A percentile compares a stretch with the other conserved stretches of the same genome.
Evolutionary conservation across 202 grass and related monocot species (phyloP).

Genomic region (Hordeum pubiflorum): DNA sequence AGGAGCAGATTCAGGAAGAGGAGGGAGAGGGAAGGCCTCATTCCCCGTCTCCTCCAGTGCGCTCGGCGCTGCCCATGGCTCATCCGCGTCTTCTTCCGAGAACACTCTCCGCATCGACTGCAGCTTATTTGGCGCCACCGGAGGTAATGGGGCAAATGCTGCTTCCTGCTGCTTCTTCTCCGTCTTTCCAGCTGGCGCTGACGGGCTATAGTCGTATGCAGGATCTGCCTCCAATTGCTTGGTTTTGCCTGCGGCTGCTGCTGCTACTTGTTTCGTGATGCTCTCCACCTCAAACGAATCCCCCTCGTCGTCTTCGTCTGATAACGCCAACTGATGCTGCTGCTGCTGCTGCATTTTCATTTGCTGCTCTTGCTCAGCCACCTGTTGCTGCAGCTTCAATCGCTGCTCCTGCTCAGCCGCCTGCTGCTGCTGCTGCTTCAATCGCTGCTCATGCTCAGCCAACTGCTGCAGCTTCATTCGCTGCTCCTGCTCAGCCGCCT

Average conservation of each 20-base stretch:
- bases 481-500: too few relatives aligned
- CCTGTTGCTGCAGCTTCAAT: too few relatives aligned
- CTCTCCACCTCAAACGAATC: slow-evolving; percentile 43
- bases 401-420: too few relatives aligned
- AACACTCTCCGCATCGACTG: neutral
- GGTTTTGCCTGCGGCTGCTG: neutral
- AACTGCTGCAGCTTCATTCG: too few relatives aligned
- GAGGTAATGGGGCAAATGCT: neutral
- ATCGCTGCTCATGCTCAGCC: neutral
- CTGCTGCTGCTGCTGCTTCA: neutral
- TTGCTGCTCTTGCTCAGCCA: too few relatives aligned
- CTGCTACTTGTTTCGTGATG: slow-evolving; percentile 36
- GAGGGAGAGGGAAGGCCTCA: slow-evolving; percentile 27
- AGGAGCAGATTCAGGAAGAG: neutral
- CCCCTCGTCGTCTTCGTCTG: slow-evolving; percentile 13
- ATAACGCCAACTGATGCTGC: neutral
- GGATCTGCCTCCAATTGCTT: neutral
- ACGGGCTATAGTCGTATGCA: neutral
- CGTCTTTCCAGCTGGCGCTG: neutral
- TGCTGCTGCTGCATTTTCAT: neutral
- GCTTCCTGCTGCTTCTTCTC: neutral
- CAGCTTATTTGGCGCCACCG: neutral
- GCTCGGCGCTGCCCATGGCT: slow-evolving; percentile 24
- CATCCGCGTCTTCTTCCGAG: neutral
- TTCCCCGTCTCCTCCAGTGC: slow-evolving; percentile 23